Conservation (phyloP, 179 eudicot species). For the Carnegiea gigantea region DNA sequence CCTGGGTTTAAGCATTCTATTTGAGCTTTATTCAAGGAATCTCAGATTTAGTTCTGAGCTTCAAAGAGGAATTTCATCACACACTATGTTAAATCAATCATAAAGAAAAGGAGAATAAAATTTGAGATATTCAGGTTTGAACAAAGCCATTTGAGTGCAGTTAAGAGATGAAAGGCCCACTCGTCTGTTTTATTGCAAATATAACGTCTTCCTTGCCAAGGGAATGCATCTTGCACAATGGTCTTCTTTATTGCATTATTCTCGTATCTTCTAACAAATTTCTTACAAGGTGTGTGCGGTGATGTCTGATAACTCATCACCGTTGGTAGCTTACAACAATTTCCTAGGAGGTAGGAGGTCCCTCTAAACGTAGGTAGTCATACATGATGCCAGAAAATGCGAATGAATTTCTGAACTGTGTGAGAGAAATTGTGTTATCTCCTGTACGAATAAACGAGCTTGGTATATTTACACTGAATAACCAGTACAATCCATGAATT, state of each 20-base stretch:
- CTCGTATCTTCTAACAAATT: not conserved
- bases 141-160: not conserved
- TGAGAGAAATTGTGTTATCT: slow-evolving; percentile 40
- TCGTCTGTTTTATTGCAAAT: not conserved
- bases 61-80: not conserved
- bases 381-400: slow-evolving; percentile 47
- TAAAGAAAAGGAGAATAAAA: not conserved
- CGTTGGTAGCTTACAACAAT: not conserved
- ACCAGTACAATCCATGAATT: slow-evolving; percentile 52
- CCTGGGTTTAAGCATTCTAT: not conserved
- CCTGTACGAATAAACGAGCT: slow-evolving; percentile 24
- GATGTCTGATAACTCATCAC: not conserved
- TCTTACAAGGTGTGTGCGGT: not conserved
- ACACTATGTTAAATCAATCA: not conserved
- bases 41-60: not conserved
- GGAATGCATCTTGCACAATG: not conserved
- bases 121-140: not conserved
- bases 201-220: not conserved
- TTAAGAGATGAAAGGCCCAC: not conserved
- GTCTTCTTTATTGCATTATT: not conserved
- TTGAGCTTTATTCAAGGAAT: no score
- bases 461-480: slow-evolving; percentile 29
- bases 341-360: slow-evolving; percentile 25
- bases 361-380: slow-evolving; percentile 55
- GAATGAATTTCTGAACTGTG: slow-evolving; percentile 32